Base-by-base conservation (phyloP, 257 asterid species). In the Nyctanthes arbortristis region DNA sequence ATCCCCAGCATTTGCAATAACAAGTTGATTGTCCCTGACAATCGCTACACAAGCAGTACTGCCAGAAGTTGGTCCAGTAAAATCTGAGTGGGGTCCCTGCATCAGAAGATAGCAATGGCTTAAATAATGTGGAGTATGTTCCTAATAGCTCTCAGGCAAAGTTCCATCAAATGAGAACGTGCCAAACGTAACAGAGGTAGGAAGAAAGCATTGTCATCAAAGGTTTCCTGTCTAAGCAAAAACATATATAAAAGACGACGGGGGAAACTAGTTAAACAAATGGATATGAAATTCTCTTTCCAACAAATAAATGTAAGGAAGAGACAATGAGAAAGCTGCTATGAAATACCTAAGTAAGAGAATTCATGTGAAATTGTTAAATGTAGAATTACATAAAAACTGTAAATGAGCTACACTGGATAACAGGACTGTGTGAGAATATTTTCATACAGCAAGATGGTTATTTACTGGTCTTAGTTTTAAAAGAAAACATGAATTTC, bases 11-110 rank as follows among this genome's bases (percentile, higher is more conserved):
- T 93, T 93, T 64, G 97, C 97, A 72, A 93, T 95, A 40, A 90
- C 63, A 49, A 90, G 96, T 80, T 87, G 93, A 74, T 84, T 85
- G 40, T 73, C 93, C 84, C 96, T 84, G 54, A 90, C 63, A 40
- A 93, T 65, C 18, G 96, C 95, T 72, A 90, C 98, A 83, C 98
- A 93, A 70, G 98, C 92, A 58, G 97, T 88, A 73, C 98, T 75
- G 43, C 98, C 98, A 69, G 92, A 88, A 66, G 96, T 93, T 33
- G 98, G 98, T 66, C 98, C 97, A 67, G 96, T 25, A 78, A 93
- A 93, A 82, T 93, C 95, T 70, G 98, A 85, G 75, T 90, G 98
- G 14, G 97, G 97, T 33, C 98, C 98, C 98, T 93, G 85, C 55
- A 65, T 36, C 47, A 47, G 70, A 56, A 61, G 54, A 60, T 62